phyloP scores from a whole-genome alignment of 139 green algal species.

The Chlamydomonas incerta region DNA sequence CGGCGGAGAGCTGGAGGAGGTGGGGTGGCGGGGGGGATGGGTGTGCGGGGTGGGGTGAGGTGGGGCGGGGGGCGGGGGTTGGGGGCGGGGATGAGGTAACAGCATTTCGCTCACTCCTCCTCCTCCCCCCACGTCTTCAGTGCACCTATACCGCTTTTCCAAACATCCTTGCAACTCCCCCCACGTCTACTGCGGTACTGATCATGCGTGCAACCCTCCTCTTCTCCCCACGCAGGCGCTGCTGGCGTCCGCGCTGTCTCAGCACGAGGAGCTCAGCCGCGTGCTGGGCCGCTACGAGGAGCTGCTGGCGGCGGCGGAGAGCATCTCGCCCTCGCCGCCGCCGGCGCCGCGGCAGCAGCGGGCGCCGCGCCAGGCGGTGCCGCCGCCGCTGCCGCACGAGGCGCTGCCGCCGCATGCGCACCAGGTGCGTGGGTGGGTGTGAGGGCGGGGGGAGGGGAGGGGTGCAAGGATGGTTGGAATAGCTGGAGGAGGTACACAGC shows the following conservation, averaged over 20 bases:
- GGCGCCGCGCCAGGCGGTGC: too few relatives aligned
- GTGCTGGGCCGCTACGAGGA: slow-evolving; percentile 37
- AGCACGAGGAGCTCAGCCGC: slow-evolving; percentile 36
- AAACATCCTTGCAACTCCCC: too few relatives aligned
- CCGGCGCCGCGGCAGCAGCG: too few relatives aligned
- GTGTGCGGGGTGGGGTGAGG: background rate
- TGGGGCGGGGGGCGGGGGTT: background rate
- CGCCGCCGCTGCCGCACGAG: background rate
- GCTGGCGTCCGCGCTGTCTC: background rate
- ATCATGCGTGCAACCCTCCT: too few relatives aligned
- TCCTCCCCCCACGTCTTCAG: too few relatives aligned
- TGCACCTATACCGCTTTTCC: too few relatives aligned
- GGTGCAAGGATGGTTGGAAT: too few relatives aligned
- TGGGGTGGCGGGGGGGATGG: background rate
- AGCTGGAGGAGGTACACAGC: too few relatives aligned
- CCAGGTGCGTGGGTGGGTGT: background rate
- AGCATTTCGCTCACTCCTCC: too few relatives aligned
- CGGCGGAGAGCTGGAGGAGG: slow-evolving; percentile 6
- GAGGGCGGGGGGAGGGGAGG: too few relatives aligned
- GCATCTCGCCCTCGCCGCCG: background rate
- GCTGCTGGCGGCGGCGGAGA: slow-evolving; percentile 23
- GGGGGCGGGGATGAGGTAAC: too few relatives aligned
- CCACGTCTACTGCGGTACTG: too few relatives aligned
- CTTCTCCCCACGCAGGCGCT: background rate
- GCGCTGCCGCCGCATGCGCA: background rate